Percentiles rank a stretch among this genome's conserved stretches.
These are phyloP conservation scores for Boletales sp. DNA, from an alignment of 768 basidiomycete genomes.

Conservation along the genomic window DNA sequence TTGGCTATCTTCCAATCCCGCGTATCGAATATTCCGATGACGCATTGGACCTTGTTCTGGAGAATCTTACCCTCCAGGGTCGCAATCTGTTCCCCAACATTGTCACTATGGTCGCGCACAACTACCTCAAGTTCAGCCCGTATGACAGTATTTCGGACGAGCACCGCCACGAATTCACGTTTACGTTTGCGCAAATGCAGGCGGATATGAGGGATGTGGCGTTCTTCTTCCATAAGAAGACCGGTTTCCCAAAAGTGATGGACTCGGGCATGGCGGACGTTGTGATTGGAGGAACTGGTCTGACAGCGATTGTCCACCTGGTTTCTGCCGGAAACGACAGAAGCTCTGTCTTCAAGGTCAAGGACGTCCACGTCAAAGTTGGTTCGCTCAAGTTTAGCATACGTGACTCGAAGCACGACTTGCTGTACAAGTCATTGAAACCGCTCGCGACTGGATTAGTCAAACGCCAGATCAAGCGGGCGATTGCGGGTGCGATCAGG, in stretches of 20 bases:
- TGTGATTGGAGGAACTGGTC: slow-evolving; percentile 76
- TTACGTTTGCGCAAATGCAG: slow-evolving; percentile 83
- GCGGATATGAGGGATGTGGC: slow-evolving; percentile 92
- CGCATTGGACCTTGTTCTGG: slow-evolving; percentile 81
- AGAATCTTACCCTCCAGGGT: slow-evolving; percentile 87
- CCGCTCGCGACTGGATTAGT: slow-evolving; percentile 79
- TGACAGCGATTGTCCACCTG: slow-evolving; percentile 66
- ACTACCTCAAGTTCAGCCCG: slow-evolving; percentile 82
- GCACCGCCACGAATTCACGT: slow-evolving; percentile 64
- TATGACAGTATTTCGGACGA: slow-evolving; percentile 57
- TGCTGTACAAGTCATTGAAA: slow-evolving; percentile 80
- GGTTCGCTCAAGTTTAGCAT: slow-evolving; percentile 88
- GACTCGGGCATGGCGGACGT: slow-evolving; percentile 88
- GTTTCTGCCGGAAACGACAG: slow-evolving; percentile 58
- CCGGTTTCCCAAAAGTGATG: slow-evolving; percentile 71
- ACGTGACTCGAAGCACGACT: slow-evolving; percentile 86
- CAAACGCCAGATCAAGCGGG: slow-evolving; percentile 66
- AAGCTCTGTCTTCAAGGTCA: slow-evolving; percentile 69
- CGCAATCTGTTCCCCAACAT: slow-evolving; percentile 87
- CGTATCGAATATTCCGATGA: slow-evolving; percentile 93
- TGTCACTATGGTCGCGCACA: slow-evolving; percentile 70
- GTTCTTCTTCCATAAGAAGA: slow-evolving; percentile 88
- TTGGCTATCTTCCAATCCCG: slow-evolving; percentile 86
- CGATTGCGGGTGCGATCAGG: slow-evolving; percentile 60
- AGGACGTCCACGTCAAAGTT: slow-evolving; percentile 73